Base-by-base conservation (phyloP, 139 green algal species). In the Chlamydomonas urium region DNA sequence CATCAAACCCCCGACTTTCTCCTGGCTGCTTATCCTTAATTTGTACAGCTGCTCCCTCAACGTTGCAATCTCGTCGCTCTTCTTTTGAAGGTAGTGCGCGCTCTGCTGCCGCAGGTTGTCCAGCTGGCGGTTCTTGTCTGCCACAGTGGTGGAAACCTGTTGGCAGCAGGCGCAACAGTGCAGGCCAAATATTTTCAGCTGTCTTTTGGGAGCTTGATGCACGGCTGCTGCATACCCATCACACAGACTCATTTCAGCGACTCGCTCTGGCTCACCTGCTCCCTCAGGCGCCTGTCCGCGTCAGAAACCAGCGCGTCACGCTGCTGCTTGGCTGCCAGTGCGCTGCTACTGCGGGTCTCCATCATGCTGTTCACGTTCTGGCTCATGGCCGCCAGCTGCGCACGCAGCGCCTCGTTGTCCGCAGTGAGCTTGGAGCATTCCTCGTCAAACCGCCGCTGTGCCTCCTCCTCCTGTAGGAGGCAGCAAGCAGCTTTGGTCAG, bases 41-140 rank as follows among this genome's bases (percentile, higher is more conserved):
- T 28, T n/a, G 62, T 37, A 2, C 56, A 81, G 65, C 76, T 78
- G 53, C 32, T 33, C 29, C 48, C 23, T 56, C 23, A 76, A 4
- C 34, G 62, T 35, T 32, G 48, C 32, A 38, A 70, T 24, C 67
- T 77, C 56, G 24, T 67, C 60, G 5, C 31, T 26, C 42, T 78
- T 76, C 2, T 29, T 28, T 3, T 37, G 10, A 32, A 83, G 29
- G 50, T 77, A 72, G 48, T 74, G 71, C 23, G 24, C 31, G 10
- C 36, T 65, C 73, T 83, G 78, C 69, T 74, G 68, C 67, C 71
- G 74, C 33, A 79, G 62, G 69, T 79, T 83, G 50, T 83, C 73
- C 28, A 83, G 28, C 45, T 77, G 68, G 5, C 65, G 65, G 24
- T 38, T 26, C 35, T 71, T 61, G 58, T 82, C 76, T 24, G 59